phyloP scores from a whole-genome alignment of 1,139 yeast genomes.

The Diutina scorzettiae region DNA sequence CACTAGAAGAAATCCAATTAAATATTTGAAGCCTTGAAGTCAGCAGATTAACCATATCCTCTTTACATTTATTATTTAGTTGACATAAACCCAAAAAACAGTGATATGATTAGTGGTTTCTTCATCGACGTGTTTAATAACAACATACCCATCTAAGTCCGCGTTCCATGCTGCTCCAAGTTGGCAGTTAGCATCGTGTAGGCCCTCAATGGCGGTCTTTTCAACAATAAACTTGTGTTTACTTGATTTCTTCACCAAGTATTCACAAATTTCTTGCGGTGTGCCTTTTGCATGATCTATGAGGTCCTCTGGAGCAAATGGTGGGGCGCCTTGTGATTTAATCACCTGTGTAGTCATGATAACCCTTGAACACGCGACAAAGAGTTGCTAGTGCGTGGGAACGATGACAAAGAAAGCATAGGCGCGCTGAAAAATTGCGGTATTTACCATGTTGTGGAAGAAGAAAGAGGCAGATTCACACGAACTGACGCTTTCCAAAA shows the following conservation, averaged over 20 bases:
- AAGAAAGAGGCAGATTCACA: constrained; percentile 6
- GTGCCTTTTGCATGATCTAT: neutral
- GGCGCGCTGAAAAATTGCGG: no score
- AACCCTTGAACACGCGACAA: no score
- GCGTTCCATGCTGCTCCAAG: constrained; percentile 31
- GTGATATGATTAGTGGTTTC: constrained; percentile 8
- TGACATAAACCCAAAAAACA: constrained; percentile 10
- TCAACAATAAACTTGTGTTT: constrained; percentile 11
- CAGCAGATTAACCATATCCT: neutral
- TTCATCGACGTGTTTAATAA: neutral
- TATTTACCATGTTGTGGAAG: constrained; percentile 4
- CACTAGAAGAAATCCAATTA: no score
- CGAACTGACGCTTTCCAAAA: constrained; percentile 6
- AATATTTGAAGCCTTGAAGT: neutral
- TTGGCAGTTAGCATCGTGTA: constrained; percentile 10
- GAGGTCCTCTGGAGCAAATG: neutral
- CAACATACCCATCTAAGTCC: constrained; percentile 8
- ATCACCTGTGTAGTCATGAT: neutral
- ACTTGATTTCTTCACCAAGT: constrained; percentile 8
- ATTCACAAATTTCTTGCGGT: neutral
- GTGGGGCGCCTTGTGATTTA: neutral
- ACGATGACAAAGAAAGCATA: no score
- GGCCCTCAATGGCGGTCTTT: constrained; percentile 10
- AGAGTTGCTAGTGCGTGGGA: neutral
- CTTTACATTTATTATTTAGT: neutral